Evolutionary conservation across 495 filamentous ascomycete species (phyloP), one percentile per base, ranked within the genome.

Genomic region (Filosporella fistucella): DNA sequence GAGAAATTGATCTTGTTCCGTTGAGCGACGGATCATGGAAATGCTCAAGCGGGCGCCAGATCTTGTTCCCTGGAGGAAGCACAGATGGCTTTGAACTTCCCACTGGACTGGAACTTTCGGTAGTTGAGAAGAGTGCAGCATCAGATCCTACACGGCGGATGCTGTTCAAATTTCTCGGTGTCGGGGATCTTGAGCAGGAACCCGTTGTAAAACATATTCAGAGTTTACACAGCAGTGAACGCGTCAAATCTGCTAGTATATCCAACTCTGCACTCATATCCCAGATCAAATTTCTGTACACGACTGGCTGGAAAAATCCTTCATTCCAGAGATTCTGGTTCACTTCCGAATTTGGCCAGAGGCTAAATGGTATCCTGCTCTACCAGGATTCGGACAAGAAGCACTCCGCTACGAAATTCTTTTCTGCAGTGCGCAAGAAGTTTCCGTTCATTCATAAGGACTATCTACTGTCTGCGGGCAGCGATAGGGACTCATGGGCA

Each of bases 191-290:
- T 4, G 37, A 40, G n/a, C 37, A 40, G n/a, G 17, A 18, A 6
- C 37, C 37, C 18, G 37, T 40, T 21, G 37, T 40, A 7, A 4
- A 40, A 18, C 37, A 40, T n/a, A 40, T 40, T 40, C 37, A 40
- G 23, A 20, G 23, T 24, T 40, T 40, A n/a, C 37, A 40, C 17
- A 8, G 7, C 37, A 18, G 6, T 8, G 17, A 20, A 5, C 7
- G 18, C 37, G 5, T 24, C 11, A 40, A 11, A 11, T 5, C 9
- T 23, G 28, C 28, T n/a, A 30, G 28, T 30, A 9, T 40, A 18
- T 11, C 37, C n/a, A 4, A 10, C 6, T 3, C 16, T n/a, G 37
- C 37, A 23, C 7, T 40, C 37, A 23, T 40, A 3, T 40, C 37
- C 7, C 37, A 40, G 17, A 40, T 40, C 21, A 24, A 23, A 40